Evolutionary conservation across 2,329 filamentous ascomycete genomes (phyloP), one percentile per base, ranked within the genome.

Genomic region (Dothidotthia symphoricarpi): DNA sequence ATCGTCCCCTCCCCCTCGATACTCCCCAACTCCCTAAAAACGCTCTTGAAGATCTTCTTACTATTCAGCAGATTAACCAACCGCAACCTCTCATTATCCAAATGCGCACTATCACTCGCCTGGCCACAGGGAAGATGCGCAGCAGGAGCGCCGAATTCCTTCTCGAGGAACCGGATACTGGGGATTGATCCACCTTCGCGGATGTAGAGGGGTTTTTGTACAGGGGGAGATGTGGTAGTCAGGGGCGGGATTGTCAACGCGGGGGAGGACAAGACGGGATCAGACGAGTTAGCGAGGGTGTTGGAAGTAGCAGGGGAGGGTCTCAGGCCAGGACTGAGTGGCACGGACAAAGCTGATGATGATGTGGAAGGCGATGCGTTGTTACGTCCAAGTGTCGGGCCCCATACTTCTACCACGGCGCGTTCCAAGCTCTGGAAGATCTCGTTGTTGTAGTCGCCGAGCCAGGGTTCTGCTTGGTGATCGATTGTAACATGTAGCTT

Each of bases 121-220:
- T 96, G 90, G 0, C 94, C 94, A 59, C 90, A 96, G 0, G 93
- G 94, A 24, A 98, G 69, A 66, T 97, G 90, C 1, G 91, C 91
- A 0, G 93, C 91, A 0, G 90, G 89, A 0, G 93, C 93, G 3
- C 78, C 77, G 61, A 97, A 96, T 57, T 95, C 88, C 70, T 95
- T 95, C 66, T 97, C 91, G 25, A 97, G 64, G 61, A 97, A 97
- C 5, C 93, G 75, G 39, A 97, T 97, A 0, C 88, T 88, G 0
- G 93, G 93, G 52, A 98, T 98, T 0, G 86, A 94, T 4, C 93
- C 93, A 10, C 93, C 93, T 68, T 98, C 93, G 8, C 93, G 81
- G 52, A 98, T 98, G 63, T 95, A 97, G 3, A 98, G 74, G 0
- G 90, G 91, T 54, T 83, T 85, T 11, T 36, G 29, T 7, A 31